Percentiles rank a stretch among this genome's conserved stretches.
These are phyloP conservation scores for Nymphaea thermarum DNA, from an alignment of 164 flowering plant species.

Conservation along the genomic window DNA sequence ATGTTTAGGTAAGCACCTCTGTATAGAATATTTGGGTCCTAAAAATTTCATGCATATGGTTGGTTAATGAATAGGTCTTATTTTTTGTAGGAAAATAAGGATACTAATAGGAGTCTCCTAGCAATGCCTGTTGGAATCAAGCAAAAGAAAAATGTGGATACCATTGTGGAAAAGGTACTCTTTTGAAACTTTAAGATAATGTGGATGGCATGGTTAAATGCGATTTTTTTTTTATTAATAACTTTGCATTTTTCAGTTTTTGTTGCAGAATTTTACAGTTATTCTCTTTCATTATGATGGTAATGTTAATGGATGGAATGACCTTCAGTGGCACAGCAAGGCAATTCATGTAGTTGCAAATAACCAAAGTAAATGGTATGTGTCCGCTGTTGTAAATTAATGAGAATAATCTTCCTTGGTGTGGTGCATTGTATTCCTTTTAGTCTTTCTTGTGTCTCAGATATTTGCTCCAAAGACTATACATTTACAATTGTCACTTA, in stretches of 20 bases:
- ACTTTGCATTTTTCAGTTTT: constrained; percentile 56
- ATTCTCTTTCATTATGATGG: constrained; percentile 93
- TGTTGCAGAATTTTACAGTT: constrained; percentile 77
- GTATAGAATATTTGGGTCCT: neutral
- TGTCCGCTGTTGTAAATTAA: neutral
- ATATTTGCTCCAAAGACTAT: no score
- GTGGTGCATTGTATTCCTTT: neutral
- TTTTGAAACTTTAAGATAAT: neutral
- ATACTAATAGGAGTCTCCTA: constrained; percentile 40
- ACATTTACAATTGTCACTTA: no score
- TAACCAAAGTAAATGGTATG: constrained; percentile 96
- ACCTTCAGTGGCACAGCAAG: constrained; percentile 62
- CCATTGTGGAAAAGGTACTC: constrained; percentile 72
- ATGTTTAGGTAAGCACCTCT: neutral
- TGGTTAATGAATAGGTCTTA: neutral
- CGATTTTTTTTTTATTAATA: neutral
- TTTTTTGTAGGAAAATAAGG: constrained; percentile 28
- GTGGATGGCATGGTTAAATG: neutral
- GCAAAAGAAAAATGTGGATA: constrained; percentile 71
- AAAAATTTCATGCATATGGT: neutral
- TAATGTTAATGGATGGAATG: constrained; percentile 68
- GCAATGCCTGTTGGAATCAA: constrained; percentile 84
- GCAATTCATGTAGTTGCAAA: constrained; percentile 74
- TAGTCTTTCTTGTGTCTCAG: neutral
- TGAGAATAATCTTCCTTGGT: neutral